phyloP scores from a whole-genome alignment of 2,329 filamentous ascomycete species.

The Periglandula ipomoeae region DNA sequence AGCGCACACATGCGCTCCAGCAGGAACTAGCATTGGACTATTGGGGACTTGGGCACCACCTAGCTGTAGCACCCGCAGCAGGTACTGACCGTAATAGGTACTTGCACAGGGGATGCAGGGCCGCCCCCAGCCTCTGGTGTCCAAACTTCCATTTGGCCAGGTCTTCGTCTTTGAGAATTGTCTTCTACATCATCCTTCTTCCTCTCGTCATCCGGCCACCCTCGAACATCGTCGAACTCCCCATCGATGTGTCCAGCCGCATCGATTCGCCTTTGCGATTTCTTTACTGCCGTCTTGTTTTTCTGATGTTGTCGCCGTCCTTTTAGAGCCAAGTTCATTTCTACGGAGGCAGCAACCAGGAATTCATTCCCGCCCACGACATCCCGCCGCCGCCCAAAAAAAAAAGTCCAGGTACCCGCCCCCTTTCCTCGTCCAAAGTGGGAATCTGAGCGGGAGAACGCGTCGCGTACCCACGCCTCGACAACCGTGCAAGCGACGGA shows the following conservation, averaged over 20 bases:
- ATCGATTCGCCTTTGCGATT: conserved; percentile 15
- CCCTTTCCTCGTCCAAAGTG: conserved; percentile 5
- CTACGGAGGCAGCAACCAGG: conserved; percentile 11
- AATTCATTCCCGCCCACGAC: conserved; percentile 3
- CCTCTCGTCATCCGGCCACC: conserved; percentile 2
- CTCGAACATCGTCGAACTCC: conserved; percentile 1
- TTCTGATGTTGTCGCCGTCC: conserved; percentile 17
- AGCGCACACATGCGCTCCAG: too few species aligned
- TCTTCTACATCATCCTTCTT: conserved; percentile 2
- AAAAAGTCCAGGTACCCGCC: conserved; percentile 9
- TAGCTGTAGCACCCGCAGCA: background rate
- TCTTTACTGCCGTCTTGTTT: conserved; percentile 16
- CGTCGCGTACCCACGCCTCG: conserved; percentile 20
- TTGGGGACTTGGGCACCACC: too few species aligned
- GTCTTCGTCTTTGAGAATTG: background rate
- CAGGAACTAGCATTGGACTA: too few species aligned
- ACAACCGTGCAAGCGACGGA: conserved; percentile 15
- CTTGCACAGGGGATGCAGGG: background rate
- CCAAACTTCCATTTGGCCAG: background rate
- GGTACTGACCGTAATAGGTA: background rate
- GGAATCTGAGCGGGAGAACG: conserved; percentile 19
- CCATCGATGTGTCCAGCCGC: conserved; percentile 24
- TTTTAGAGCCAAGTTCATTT: background rate
- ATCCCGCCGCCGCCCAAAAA: background rate
- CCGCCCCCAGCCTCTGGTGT: conserved; percentile 1